phyloP scores from a whole-genome alignment of 306 rosid genomes.

The Fragaria nilgerrensis region DNA sequence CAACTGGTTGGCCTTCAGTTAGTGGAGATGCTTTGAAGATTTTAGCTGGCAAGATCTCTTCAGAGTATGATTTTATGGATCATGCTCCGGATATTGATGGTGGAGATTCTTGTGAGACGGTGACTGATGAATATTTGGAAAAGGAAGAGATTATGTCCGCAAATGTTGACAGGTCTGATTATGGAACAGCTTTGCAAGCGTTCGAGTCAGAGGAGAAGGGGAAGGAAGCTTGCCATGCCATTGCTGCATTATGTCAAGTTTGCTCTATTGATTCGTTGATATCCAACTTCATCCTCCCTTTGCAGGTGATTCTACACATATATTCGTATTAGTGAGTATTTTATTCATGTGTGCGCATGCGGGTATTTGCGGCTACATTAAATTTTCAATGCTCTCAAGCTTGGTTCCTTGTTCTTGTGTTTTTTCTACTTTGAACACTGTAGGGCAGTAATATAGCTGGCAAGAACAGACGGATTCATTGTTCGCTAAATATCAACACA shows the following conservation, averaged over 20 bases:
- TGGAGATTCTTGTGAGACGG: slow-evolving; percentile 35
- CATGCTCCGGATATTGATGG: slow-evolving; percentile 35
- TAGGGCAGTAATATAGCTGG: slow-evolving; percentile 86
- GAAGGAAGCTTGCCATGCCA: slow-evolving; percentile 92
- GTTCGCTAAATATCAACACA: slow-evolving; percentile 85
- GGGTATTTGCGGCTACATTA: not conserved
- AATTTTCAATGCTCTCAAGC: not conserved
- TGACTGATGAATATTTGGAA: slow-evolving; percentile 30
- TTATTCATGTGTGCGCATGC: not conserved
- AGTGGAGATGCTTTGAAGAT: slow-evolving; percentile 76
- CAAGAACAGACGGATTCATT: slow-evolving; percentile 78
- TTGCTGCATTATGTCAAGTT: slow-evolving; percentile 94
- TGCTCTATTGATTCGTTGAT: slow-evolving; percentile 90
- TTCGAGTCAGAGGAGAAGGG: slow-evolving; percentile 61
- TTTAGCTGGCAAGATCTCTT: slow-evolving; percentile 82
- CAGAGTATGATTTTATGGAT: slow-evolving; percentile 62
- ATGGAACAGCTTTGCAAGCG: slow-evolving; percentile 71
- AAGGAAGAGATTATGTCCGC: slow-evolving; percentile 14
- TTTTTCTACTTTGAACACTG: not conserved
- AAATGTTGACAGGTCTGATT: slow-evolving; percentile 45
- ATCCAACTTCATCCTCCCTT: slow-evolving; percentile 94
- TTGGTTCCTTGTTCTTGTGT: not conserved
- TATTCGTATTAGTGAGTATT: not conserved
- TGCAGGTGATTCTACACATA: slow-evolving; percentile 58
- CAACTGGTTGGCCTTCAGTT: slow-evolving; percentile 94